Conservation (phyloP, 148 eudicot genomes). For the Rhododendron simsii region DNA sequence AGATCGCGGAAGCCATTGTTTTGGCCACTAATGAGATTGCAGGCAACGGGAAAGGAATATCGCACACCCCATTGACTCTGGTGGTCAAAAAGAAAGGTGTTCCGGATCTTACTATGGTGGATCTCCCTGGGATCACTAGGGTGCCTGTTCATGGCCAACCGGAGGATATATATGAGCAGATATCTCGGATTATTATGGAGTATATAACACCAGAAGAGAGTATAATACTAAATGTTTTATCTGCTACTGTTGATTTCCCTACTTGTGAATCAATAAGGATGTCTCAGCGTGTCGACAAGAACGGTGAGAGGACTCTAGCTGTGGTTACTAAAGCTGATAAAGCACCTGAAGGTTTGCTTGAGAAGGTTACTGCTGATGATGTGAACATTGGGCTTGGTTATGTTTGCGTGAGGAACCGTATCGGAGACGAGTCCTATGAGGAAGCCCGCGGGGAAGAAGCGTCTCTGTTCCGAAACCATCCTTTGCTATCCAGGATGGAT, state of each 20-base stretch:
- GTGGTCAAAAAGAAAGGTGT: conserved; percentile 25
- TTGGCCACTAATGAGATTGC: background rate
- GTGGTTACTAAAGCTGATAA: conserved; percentile 14
- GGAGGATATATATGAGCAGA: conserved; percentile 45
- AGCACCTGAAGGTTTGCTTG: conserved; percentile 26
- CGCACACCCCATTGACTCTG: conserved; percentile 19
- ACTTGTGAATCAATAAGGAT: conserved; percentile 33
- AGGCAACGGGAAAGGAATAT: background rate
- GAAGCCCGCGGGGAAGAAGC: conserved; percentile 12
- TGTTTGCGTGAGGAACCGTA: conserved; percentile 21
- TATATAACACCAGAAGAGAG: conserved; percentile 40
- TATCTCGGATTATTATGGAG: conserved; percentile 35
- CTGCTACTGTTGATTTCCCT: conserved; percentile 39
- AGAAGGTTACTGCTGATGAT: conserved; percentile 27
- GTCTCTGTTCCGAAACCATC: conserved; percentile 2
- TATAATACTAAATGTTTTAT: conserved; percentile 31
- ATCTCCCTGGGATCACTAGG: conserved; percentile 46
- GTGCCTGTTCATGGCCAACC: conserved; percentile 48
- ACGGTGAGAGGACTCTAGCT: conserved; percentile 10
- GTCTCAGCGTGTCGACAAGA: background rate
- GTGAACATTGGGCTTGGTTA: conserved; percentile 21
- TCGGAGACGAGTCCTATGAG: conserved; percentile 19
- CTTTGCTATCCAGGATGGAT: conserved; percentile 20
- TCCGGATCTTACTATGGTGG: conserved; percentile 50
- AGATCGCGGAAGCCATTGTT: conserved; percentile 9